These are phyloP conservation scores for Xylariomycetidae sp. DNA, from an alignment of 2,329 filamentous ascomycete species.

Conservation along the genomic window DNA sequence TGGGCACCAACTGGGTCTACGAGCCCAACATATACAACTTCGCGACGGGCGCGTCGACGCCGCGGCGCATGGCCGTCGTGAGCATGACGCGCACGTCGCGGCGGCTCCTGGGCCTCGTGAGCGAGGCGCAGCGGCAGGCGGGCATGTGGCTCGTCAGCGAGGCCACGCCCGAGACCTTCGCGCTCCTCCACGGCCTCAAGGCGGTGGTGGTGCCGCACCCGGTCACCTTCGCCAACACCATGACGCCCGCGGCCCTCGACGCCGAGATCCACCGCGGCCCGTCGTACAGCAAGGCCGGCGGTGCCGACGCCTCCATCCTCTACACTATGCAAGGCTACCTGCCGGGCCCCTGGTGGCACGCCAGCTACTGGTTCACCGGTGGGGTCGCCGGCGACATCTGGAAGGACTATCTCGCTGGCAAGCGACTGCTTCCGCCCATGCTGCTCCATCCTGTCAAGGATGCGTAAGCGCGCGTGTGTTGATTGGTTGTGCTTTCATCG, in stretches of 20 bases:
- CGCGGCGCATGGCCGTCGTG: constrained; percentile 65
- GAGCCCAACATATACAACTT: constrained; percentile 62
- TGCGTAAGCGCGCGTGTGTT: no score
- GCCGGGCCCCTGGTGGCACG: constrained; percentile 11
- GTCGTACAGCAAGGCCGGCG: constrained; percentile 10
- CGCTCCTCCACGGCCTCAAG: constrained; percentile 70
- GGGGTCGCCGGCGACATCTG: constrained; percentile 7
- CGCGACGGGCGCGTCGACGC: constrained; percentile 43
- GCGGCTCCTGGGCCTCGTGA: constrained; percentile 62
- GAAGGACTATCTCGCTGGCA: constrained; percentile 8
- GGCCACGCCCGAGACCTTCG: constrained; percentile 66
- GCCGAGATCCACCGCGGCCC: constrained; percentile 10
- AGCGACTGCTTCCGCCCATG: constrained; percentile 13
- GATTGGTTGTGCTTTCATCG: no score
- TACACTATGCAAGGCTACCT: constrained; percentile 10
- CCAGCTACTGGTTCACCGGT: constrained; percentile 16
- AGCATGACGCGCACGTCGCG: constrained; percentile 62
- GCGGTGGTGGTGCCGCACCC: constrained; percentile 75
- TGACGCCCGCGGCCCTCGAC: constrained; percentile 5
- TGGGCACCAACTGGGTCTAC: constrained; percentile 66
- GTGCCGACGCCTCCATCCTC: constrained; percentile 10
- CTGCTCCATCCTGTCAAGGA: constrained; percentile 17
- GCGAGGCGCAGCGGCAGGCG: constrained; percentile 60
- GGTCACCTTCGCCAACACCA: constrained; percentile 32
- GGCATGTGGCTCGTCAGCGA: constrained; percentile 71